phyloP scores from a whole-genome alignment of 768 basidiomycete species.

The Lactarius sp. region DNA sequence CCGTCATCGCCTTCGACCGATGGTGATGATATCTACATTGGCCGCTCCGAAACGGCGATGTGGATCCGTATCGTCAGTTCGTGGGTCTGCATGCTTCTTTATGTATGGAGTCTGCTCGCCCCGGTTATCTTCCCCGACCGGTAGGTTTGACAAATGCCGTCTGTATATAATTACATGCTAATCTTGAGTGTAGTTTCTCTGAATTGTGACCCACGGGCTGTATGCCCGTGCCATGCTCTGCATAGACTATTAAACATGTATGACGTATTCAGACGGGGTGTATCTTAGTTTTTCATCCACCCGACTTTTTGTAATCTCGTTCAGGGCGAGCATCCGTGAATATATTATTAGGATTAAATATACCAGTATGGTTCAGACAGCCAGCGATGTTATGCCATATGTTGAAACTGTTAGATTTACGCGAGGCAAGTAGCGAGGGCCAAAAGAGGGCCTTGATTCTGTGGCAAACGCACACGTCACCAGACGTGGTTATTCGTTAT shows the following conservation, averaged over 20 bases:
- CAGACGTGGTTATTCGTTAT: too few relatives aligned
- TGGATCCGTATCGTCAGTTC: constrained; percentile 98
- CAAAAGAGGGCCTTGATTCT: too few relatives aligned
- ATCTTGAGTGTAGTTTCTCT: constrained; percentile 9
- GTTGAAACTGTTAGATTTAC: too few relatives aligned
- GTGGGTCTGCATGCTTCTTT: constrained; percentile 87
- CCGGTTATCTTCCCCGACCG: constrained; percentile 89
- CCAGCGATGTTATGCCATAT: too few relatives aligned
- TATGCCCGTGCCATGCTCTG: background rate
- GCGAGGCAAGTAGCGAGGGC: too few relatives aligned
- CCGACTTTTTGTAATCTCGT: constrained; percentile 3
- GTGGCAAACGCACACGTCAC: too few relatives aligned
- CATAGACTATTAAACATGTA: constrained; percentile 3
- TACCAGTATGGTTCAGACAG: background rate
- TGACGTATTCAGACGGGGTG: background rate
- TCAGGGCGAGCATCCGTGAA: background rate
- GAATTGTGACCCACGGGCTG: constrained; percentile 3
- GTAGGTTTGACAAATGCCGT: constrained; percentile 38
- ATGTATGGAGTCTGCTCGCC: constrained; percentile 83
- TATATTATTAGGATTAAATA: background rate
- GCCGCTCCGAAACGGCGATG: constrained; percentile 94
- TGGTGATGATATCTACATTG: constrained; percentile 82
- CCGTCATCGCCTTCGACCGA: constrained; percentile 41
- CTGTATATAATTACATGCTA: background rate
- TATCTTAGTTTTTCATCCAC: background rate